Evolutionary conservation across 371 early-diverging fungal species (phyloP).

Genomic region (Conidiobolus incongruus): DNA sequence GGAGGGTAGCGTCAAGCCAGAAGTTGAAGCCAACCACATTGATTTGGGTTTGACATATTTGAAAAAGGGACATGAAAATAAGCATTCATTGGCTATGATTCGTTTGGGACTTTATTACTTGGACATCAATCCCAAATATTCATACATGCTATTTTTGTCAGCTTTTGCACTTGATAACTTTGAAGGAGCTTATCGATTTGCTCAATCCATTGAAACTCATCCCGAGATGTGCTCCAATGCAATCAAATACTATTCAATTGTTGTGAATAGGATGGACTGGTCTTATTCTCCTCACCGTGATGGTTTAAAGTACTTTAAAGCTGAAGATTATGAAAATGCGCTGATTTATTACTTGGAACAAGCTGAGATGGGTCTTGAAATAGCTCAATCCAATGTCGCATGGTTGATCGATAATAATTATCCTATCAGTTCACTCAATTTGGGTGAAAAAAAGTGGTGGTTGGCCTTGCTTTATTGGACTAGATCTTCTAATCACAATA

Average conservation of each 20-base stretch:
- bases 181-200: conserved; percentile 3
- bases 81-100: conserved; percentile 4
- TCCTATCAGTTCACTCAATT: not conserved
- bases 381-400: conserved; percentile 71
- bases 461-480: conserved; percentile 73
- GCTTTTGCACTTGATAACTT: conserved; percentile 11
- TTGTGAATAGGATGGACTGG: conserved; percentile 20
- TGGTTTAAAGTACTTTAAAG: no score
- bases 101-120: not conserved
- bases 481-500: conserved; percentile 82
- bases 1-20: not conserved
- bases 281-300: conserved; percentile 25
- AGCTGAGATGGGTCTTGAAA: conserved; percentile 67
- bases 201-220: not conserved
- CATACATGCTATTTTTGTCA: conserved; percentile 6
- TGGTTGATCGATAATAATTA: conserved; percentile 48
- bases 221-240: not conserved
- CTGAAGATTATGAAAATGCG: conserved; percentile 40
- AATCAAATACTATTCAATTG: not conserved
- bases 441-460: conserved; percentile 10
- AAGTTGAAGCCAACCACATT: not conserved
- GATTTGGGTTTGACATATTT: not conserved
- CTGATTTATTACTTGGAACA: conserved; percentile 50
- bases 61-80: conserved; percentile 27
- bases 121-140: conserved; percentile 9